These are phyloP conservation scores for Colletotrichum sp. DNA, from an alignment of 2,329 filamentous ascomycete species.

Conservation along the genomic window DNA sequence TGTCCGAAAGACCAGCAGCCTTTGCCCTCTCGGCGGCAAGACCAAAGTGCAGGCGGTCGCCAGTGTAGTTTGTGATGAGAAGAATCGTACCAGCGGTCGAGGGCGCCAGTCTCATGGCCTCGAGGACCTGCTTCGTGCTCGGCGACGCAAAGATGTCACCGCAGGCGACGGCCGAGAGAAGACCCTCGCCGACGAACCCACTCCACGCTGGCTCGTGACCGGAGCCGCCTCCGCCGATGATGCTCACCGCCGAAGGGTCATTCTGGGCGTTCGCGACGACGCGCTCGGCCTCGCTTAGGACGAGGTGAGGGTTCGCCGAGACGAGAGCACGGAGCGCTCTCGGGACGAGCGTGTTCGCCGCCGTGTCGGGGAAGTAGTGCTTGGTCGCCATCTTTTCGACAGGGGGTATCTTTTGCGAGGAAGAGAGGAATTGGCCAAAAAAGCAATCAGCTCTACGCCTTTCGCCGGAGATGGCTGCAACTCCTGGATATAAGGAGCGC, in stretches of 20 bases:
- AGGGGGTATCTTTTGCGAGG: background rate
- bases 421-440: background rate
- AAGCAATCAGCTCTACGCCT: background rate
- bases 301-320: constrained; percentile 34
- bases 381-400: constrained; percentile 20
- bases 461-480: background rate
- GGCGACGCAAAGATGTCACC: constrained; percentile 80
- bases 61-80: constrained; percentile 78
- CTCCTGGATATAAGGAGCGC: background rate
- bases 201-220: constrained; percentile 78
- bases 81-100: constrained; percentile 70
- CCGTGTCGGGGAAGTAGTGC: constrained; percentile 23
- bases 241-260: constrained; percentile 24
- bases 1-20: constrained; percentile 61
- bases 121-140: constrained; percentile 73
- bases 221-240: constrained; percentile 74
- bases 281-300: constrained; percentile 45
- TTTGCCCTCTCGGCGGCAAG: constrained; percentile 78
- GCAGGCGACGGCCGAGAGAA: constrained; percentile 72
- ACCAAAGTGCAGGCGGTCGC: constrained; percentile 75
- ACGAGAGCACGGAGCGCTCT: constrained; percentile 27
- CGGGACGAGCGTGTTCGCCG: constrained; percentile 29
- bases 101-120: constrained; percentile 67
- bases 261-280: constrained; percentile 43
- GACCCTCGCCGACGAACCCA: constrained; percentile 72